Percentiles rank a stretch among this genome's conserved stretches.
phyloP scores from a whole-genome alignment of 306 rosid genomes.

The Ochetophila trinervis region DNA sequence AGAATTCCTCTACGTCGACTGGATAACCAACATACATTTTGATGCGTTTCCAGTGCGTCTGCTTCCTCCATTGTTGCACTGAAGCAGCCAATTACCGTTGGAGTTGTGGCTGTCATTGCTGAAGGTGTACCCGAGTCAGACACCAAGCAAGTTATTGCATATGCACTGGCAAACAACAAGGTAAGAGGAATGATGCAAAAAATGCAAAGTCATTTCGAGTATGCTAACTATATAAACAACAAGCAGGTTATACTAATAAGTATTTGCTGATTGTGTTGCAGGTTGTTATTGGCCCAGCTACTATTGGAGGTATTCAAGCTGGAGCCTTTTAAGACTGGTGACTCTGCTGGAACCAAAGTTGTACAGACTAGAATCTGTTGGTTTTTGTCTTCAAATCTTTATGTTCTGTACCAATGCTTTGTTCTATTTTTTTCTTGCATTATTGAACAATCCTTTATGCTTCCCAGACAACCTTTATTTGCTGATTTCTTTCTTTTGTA shows the following conservation, averaged over 20 bases:
- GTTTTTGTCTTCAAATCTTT: slow-evolving; percentile 99
- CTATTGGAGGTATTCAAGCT: slow-evolving; percentile 99
- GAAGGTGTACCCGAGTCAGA: slow-evolving; percentile 98
- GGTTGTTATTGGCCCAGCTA: slow-evolving; percentile 98
- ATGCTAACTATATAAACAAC: slow-evolving; percentile 16
- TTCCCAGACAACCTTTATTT: neutral
- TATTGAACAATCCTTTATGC: neutral
- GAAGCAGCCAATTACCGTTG: slow-evolving; percentile 92
- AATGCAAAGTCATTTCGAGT: slow-evolving; percentile 9
- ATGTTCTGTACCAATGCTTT: slow-evolving; percentile 34
- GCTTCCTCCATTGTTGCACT: slow-evolving; percentile 90
- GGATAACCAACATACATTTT: slow-evolving; percentile 16
- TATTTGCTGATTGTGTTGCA: slow-evolving; percentile 35
- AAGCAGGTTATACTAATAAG: slow-evolving; percentile 15
- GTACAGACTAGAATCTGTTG: slow-evolving; percentile 99
- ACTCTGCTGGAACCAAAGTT: slow-evolving; percentile 98
- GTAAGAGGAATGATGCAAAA: slow-evolving; percentile 32
- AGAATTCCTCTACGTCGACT: neutral
- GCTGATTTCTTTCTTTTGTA: neutral
- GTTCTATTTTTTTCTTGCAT: slow-evolving; percentile 20
- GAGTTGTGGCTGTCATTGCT: slow-evolving; percentile 95
- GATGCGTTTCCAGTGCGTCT: slow-evolving; percentile 69
- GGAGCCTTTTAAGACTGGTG: slow-evolving; percentile 99
- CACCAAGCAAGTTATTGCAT: slow-evolving; percentile 87
- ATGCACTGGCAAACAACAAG: slow-evolving; percentile 92